Percentiles rank a stretch among this genome's conserved stretches.
These are phyloP conservation scores for Populus hybrid DNA, from an alignment of 441 rosid species.

Conservation along the genomic window DNA sequence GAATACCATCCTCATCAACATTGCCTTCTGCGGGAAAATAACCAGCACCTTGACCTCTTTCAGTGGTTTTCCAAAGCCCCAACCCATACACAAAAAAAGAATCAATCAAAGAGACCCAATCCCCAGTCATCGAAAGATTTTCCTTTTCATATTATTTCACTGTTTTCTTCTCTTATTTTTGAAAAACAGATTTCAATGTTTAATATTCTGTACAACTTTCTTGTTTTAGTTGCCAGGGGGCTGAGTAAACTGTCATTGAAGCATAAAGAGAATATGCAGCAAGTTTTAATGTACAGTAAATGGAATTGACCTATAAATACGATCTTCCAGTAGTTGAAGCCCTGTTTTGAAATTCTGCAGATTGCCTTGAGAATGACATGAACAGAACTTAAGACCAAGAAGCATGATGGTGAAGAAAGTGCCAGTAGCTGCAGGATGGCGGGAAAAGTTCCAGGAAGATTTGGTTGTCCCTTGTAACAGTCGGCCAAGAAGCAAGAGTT, in stretches of 20 bases:
- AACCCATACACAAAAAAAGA: neutral
- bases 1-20: neutral
- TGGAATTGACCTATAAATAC: slow-evolving; percentile 71
- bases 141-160: neutral
- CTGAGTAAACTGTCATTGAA: neutral
- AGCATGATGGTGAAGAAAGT: slow-evolving; percentile 97
- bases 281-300: slow-evolving; percentile 17
- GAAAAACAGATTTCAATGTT: neutral
- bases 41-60: neutral
- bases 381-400: slow-evolving; percentile 94
- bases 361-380: slow-evolving; percentile 80
- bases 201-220: neutral
- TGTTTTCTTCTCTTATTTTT: neutral
- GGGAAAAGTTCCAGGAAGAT: slow-evolving; percentile 89
- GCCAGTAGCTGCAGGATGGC: slow-evolving; percentile 97
- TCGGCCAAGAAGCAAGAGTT: slow-evolving; percentile 92
- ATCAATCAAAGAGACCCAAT: neutral
- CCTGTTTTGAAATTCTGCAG: slow-evolving; percentile 83
- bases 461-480: slow-evolving; percentile 87
- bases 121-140: neutral
- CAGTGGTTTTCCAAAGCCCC: neutral
- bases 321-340: slow-evolving; percentile 90
- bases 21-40: neutral
- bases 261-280: slow-evolving; percentile 2
- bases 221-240: neutral